Evolutionary conservation across 2,329 filamentous ascomycete species (phyloP), one percentile per base, ranked within the genome.

Genomic region (Fusarium equiseti): DNA sequence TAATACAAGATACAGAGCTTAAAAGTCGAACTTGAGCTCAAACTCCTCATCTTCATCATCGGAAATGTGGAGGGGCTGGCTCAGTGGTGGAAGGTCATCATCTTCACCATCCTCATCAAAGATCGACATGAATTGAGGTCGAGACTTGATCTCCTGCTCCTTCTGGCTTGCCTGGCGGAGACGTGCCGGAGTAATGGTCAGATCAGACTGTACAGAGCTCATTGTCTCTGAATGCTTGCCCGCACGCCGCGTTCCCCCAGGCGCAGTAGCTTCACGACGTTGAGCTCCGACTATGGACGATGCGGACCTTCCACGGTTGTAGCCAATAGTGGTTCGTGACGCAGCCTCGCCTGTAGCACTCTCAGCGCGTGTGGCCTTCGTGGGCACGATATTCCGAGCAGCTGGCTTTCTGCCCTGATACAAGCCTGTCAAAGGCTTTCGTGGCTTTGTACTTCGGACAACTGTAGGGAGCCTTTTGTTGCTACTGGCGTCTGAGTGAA

Each of bases 301-400:
- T 7, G 86, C 83, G 7, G 83, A 83, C 35, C 93, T 88, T 35
- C 95, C 94, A 78, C 92, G 93, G 59, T 88, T 92, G 78, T 97
- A 97, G 18, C 95, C 95, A 44, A 97, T 86, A 0, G 94, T 97
- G 59, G 89, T 95, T 68, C 90, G 89, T 3, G 94, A 97, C 8
- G 89, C 90, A 8, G 88, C 88, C 24, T 88, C 86, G 2, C 91
- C 90, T 13, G 87, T 84, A 11, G 86, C 86, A 69, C 89, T 87
- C 49, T 89, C 88, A 72, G 88, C 84, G 12, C 84, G 84, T 1
- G 84, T 80, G 50, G 80, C 77, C 65, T 86, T 86, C 10, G 83
- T 81, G 4, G 84, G 80, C 8, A 80, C 73, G 8, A 80, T 73
- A n/a, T 81, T 77, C 54, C 85, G 85, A 64, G 76, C 54, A 18